phyloP scores from a whole-genome alignment of 2,329 filamentous ascomycete genomes.

The Rosellinia necatrix region DNA sequence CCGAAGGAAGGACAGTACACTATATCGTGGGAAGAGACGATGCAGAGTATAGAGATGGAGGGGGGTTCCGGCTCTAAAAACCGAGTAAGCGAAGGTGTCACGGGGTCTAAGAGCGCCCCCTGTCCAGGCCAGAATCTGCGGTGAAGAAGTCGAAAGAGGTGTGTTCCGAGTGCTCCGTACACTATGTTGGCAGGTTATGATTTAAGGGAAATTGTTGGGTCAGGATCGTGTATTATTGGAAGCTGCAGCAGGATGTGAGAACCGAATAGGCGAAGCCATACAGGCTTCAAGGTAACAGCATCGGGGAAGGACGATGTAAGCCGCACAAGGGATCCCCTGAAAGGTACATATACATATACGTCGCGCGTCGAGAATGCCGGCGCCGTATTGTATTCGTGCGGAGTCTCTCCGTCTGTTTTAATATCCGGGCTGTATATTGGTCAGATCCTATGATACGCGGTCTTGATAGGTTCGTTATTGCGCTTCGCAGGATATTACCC shows the following conservation, averaged over 20 bases:
- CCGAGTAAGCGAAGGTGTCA: neutral
- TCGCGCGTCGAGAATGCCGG: constrained; percentile 4
- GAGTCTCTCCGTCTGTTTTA: constrained; percentile 3
- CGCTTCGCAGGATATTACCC: constrained; percentile 4
- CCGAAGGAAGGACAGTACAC: too few relatives aligned
- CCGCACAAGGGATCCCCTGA: constrained; percentile 11
- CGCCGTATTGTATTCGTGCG: constrained; percentile 10
- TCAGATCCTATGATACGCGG: constrained; percentile 11
- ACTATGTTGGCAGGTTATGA: neutral
- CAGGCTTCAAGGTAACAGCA: constrained; percentile 13
- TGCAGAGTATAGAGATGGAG: too few relatives aligned
- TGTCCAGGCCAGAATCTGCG: too few relatives aligned
- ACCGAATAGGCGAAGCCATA: constrained; percentile 3
- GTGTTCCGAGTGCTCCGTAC: neutral
- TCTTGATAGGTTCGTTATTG: neutral
- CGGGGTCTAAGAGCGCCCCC: too few relatives aligned
- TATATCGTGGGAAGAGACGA: too few relatives aligned
- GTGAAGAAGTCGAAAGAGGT: constrained; percentile 1
- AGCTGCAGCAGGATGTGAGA: constrained; percentile 2
- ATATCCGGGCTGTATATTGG: constrained; percentile 15
- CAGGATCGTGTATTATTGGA: too few relatives aligned
- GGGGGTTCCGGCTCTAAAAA: too few relatives aligned
- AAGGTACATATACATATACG: constrained; percentile 8
- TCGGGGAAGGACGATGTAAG: constrained; percentile 16
- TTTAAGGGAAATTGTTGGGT: neutral